phyloP scores from a whole-genome alignment of 1,139 yeast genomes.

The Yamadazyma dushanensis region DNA sequence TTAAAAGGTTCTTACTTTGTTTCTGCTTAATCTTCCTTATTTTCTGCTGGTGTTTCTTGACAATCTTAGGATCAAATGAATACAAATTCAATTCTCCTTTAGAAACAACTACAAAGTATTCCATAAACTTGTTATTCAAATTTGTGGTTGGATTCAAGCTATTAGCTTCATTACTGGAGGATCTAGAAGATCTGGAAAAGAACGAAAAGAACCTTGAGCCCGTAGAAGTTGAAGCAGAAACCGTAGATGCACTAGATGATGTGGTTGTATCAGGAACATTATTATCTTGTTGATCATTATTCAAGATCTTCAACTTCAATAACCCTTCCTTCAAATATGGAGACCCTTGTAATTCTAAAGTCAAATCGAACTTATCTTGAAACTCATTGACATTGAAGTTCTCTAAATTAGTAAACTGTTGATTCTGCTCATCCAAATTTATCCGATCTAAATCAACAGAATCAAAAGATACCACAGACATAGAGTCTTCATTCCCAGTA shows the following conservation, averaged over 20 bases:
- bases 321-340: conserved; percentile 83
- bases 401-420: conserved; percentile 23
- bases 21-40: conserved; percentile 28
- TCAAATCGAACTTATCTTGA: conserved; percentile 57
- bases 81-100: conserved; percentile 58
- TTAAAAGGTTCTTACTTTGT: conserved; percentile 18
- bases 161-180: conserved; percentile 7
- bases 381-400: conserved; percentile 43
- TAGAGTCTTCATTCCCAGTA: conserved; percentile 31
- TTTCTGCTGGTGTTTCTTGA: conserved; percentile 42
- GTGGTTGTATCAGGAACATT: conserved; percentile 19
- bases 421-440: conserved; percentile 16
- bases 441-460: conserved; percentile 26
- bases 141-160: conserved; percentile 10
- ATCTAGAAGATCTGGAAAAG: conserved; percentile 18
- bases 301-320: conserved; percentile 48
- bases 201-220: conserved; percentile 24
- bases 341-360: conserved; percentile 65
- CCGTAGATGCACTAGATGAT: conserved; percentile 27
- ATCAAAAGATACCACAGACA: conserved; percentile 41
- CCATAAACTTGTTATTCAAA: conserved; percentile 35
- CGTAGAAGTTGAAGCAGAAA: conserved; percentile 18
- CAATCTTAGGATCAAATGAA: conserved; percentile 50
- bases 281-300: conserved; percentile 42
- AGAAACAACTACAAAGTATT: conserved; percentile 55